Conservation (phyloP, 176 grass and related monocot genomes). For the Aegilops umbellulata region DNA sequence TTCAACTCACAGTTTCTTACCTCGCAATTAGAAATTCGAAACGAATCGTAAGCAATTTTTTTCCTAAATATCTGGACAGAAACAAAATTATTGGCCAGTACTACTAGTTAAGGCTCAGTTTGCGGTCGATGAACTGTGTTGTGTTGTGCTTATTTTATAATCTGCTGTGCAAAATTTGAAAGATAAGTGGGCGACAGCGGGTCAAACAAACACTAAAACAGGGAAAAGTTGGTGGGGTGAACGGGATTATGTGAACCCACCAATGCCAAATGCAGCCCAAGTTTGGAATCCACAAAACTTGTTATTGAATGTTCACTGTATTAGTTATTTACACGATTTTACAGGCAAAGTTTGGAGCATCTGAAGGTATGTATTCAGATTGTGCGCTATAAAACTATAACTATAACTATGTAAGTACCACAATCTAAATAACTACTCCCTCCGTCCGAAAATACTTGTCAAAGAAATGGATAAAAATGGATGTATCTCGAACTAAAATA, state of each 20-base stretch:
- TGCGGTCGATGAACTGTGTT: neutral
- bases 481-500: too few relatives aligned
- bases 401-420: neutral
- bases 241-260: neutral
- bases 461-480: too few relatives aligned
- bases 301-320: neutral
- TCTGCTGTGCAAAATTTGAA: neutral
- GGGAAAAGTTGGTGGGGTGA: neutral
- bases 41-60: neutral
- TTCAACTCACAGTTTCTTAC: too few relatives aligned
- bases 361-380: neutral
- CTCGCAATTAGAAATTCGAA: neutral
- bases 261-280: neutral
- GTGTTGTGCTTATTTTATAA: neutral
- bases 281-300: neutral
- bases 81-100: neutral
- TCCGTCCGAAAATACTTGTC: too few relatives aligned
- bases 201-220: neutral
- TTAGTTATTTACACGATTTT: neutral
- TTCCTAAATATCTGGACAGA: neutral
- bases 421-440: neutral
- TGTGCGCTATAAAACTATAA: neutral
- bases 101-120: neutral
- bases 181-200: neutral
- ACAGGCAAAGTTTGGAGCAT: neutral